Base-by-base conservation (phyloP, 1,284 basidiomycete genomes). In the Ustilago loliicola region DNA sequence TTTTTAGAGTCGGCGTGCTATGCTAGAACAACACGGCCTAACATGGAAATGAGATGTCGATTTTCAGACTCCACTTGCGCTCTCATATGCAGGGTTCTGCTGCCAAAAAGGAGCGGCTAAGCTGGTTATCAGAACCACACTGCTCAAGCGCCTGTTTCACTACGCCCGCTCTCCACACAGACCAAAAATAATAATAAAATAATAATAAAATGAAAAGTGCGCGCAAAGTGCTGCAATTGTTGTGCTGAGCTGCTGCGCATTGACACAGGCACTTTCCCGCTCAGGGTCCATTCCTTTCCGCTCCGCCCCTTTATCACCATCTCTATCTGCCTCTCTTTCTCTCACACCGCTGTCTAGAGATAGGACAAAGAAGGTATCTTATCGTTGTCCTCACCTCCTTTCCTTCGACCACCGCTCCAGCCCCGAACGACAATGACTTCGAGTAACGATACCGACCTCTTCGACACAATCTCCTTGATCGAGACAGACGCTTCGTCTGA, bases 401-500 rank as follows among this genome's bases (percentile, higher is more conserved):
- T 19, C 21, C 53, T 25, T 23, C 48, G 2, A 54, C 29, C 55
- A 17, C 25, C 53, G 3, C n/a, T 19, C 32, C 9, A 4, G 7
- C 13, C 2, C 8, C 4, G 1, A 8, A 8, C 48, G 11, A 61
- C 48, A 9, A 72, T 72, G 70, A 45, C 61, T 13, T 67, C 61
- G n/a, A 67, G 65, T 51, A 60, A 60, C 70, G 70, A 72, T 25
- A 60, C 42, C 40, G 70, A 72, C 27, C 61, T 58, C 19, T 72
- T 62, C 47, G 70, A 72, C 53, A 67, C 61, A 15, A 38, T 72
- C 34, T 72, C 70, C 19, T 27, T 64, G 30, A 38, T 53, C 52
- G 70, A 72, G 29, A 59, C 61, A 15, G 70, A 72, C 21, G 42
- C 25, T 23, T 71, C 67, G 21, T 70, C 67, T 36, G 72, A 75